Evolutionary conservation across 495 filamentous ascomycete genomes (phyloP), one percentile per base, ranked within the genome.

Genomic region (Aspergillus saccharolyticus): DNA sequence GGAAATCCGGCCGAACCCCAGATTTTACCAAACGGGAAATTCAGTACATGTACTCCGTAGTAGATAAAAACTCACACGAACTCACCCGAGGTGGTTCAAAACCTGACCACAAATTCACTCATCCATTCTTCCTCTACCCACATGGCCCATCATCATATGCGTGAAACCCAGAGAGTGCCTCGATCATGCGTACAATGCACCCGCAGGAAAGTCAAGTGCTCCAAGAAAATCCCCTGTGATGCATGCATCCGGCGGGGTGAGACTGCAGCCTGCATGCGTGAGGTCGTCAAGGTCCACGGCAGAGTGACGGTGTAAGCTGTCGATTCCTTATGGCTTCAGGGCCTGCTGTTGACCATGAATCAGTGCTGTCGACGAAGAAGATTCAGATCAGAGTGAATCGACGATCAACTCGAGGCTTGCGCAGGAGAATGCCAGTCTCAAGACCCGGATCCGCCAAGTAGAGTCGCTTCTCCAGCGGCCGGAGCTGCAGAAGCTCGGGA

Each of bases 111-210:
- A 39, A 10, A 5, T 39, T 12, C 7, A 9, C 12, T 8, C 33
- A 39, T 15, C 33, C 2, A n/a, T n/a, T 39, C 12, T 2, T 39
- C 7, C 33, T 10, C 12, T n/a, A n/a, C 21, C 22, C 22, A 17
- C 47, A 50, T 50, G 47, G 24, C 47, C 7, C 47, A 50, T 17
- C 47, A 50, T 17, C 22, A 25, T 4, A 54, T 54, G 22, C 52
- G 52, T 6, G 21, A 43, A n/a, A 54, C 52, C 52, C 52, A 54
- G 42, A 20, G 52, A 44, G 52, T 44, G 19, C 52, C 52, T 9
- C 52, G 42, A 15, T 45, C 19, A 16, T 54, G 42, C 42, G 46
- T 25, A 0, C 39, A 45, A 9, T 54, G 52, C 19, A 20, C 52
- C 9, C 52, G 52, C 17, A 14, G 52, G 19, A 54, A 54, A 17